Base-by-base conservation (phyloP, 768 basidiomycete genomes). In the Psilocybe azurescens region DNA sequence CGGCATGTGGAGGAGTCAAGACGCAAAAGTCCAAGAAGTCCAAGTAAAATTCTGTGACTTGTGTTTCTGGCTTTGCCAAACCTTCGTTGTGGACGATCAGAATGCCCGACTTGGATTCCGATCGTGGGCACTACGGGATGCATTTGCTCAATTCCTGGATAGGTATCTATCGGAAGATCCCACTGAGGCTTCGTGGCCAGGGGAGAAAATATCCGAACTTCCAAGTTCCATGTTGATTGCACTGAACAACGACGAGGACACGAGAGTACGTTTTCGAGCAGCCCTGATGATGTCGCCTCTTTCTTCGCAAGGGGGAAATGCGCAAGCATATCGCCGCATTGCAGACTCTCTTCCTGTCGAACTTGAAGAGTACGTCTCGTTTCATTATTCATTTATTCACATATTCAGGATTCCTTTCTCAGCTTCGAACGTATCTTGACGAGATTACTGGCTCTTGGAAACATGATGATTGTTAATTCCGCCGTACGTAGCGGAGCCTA, bases 371-470 rank as follows among this genome's bases (percentile, higher is more conserved):
- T 89, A 70, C 47, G 89, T 76, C 53, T n/a, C 20, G 53, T 8
- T 28, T 13, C 24, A 9, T 49, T 9, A 46, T n/a, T 60, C 30
- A 2, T 28, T 48, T 3, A 10, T 47, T 18, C n/a, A n/a, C 6
- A 32, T 30, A 5, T 29, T 13, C 49, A 39, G 56, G 44, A 62
- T 62, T 11, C 9, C 46, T 62, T 29, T 48, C 47, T 54, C 59
- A 94, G 92, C 57, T 88, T 85, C 65, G 95, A 97, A 71, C 76
- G 79, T 39, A 91, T 92, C 79, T 77, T 91, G 56, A 94, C 89
- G 10, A 86, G 89, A 46, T 80, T 89, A 30, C 78, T 94, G 30
- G 86, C 82, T 18, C 78, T 91, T 13, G 90, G 86, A 29, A 94
- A 93, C 74, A 84, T 89, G 64, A 89, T 93, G 83, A 83, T 97